Base-by-base conservation (phyloP, 169 alveolate genomes). In the Eimeria acervulina region DNA sequence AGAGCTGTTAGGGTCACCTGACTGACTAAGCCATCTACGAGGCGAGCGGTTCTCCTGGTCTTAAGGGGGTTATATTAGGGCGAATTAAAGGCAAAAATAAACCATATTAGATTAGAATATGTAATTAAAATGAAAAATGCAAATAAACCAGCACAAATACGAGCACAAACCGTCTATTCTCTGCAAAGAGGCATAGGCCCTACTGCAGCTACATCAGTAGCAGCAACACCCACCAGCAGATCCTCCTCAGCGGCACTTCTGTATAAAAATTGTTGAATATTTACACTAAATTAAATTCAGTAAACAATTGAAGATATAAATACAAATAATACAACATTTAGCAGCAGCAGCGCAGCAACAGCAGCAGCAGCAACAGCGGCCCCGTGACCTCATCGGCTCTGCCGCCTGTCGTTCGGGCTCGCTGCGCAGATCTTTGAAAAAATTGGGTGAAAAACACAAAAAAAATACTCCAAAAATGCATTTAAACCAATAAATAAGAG, bases 311-410 rank as follows among this genome's bases (percentile, higher is more conserved):
- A 66, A 26, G 40, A 66, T 66, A 15, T 66, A 66, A 66, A 66
- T 19, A 66, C 76, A 21, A 66, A 66, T 66, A 26, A 66, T 66
- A 28, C 36, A 66, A 26, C 76, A 66, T 26, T 19, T 23, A 12
- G 15, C 76, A 66, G 31, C 15, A 51, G 15, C 7, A 12, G 15
- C 15, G 59, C 15, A 12, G 59, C 15, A 51, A 17, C 15, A 12
- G 59, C 59, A 51, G 15, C 76, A 12, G 33, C 76, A 66, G 23
- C 40, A 28, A 66, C 28, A 26, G 76, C 59, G 59, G 59, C 59
- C 59, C 36, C 76, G 76, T 19, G 76, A 21, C 76, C 76, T 66
- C 76, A 66, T 66, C 76, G 76, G 76, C 76, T 10, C 28, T 66
- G 76, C 36, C 76, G 76, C 76, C 40, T 28, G 36, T 28, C 23